Base-by-base conservation (phyloP, 805 yeast genomes). In the Starmerella sp. region DNA sequence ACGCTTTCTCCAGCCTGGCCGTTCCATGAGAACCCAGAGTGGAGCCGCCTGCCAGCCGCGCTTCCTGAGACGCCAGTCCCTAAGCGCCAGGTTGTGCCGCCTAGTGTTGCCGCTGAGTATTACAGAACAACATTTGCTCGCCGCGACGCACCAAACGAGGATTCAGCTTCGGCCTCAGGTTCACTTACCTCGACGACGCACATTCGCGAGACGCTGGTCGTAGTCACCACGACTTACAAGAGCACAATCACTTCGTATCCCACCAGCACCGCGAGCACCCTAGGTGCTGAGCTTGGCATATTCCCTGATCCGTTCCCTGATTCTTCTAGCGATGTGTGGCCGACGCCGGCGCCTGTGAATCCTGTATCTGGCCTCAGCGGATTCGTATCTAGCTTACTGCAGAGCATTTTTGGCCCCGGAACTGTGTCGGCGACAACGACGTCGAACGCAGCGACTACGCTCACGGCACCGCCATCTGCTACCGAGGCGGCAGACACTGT, bases 1-100 rank as follows among this genome's bases (percentile, higher is more conserved):
- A 15, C 52, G 6, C 22, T 37, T 14, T 9, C 34, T 5, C 58
- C 58, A 3, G 58, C 43, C 2, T 55, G 58, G 58, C 58, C 58
- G 1, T 55, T 45, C 38, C n/a, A 52, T 17, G 37, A 52, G 37
- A 17, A 47, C 9, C 30, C 35, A 5, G 41, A 43, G 15, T 54
- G 55, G 36, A 38, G 22, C 35, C 17, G 13, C 9, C 14, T 36
- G 13, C 22, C 32, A n/a, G 10, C 35, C 4, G 11, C 5, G 22
- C 30, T 22, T 5, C 22, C 7, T 7, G 8, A 36, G 10, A 29
- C 34, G 14, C 32, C 17, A 14, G 28, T 28, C 3, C 53, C 53
- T 6, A 22, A 14, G 22, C 53, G 35, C n/a, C 47, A 51, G 41
- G 30, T 28, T 6, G 32, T 51, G 4, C 53, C 53, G 5, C 5